phyloP scores from a whole-genome alignment of 345 rosid species.

The Lumnitzera littorea region DNA sequence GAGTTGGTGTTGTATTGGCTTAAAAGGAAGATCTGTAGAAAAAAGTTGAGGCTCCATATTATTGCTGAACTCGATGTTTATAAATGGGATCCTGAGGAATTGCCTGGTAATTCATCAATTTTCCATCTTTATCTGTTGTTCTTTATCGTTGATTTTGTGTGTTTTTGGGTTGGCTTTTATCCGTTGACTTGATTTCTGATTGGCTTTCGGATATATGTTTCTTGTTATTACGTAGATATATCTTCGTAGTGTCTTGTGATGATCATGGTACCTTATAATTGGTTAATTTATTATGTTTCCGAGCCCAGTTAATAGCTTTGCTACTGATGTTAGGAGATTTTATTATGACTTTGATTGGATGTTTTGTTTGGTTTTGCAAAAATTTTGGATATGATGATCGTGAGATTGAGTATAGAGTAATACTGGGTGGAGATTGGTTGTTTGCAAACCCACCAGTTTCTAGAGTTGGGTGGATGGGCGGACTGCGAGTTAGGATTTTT shows the following conservation, averaged over 20 bases:
- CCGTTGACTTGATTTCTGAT: neutral
- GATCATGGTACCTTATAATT: too few relatives aligned
- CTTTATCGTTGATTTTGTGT: neutral
- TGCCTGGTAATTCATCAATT: conserved; percentile 47
- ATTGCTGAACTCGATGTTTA: conserved; percentile 78
- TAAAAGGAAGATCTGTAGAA: conserved; percentile 71
- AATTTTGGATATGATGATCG: too few relatives aligned
- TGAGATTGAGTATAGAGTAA: too few relatives aligned
- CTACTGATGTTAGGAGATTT: too few relatives aligned
- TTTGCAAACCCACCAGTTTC: too few relatives aligned
- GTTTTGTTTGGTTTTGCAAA: too few relatives aligned
- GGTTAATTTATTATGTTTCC: too few relatives aligned
- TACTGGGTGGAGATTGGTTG: too few relatives aligned
- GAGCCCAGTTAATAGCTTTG: too few relatives aligned
- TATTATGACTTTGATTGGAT: too few relatives aligned
- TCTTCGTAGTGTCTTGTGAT: neutral
- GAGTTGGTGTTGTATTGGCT: conserved; percentile 70
- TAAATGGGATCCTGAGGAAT: conserved; percentile 89
- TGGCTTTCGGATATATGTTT: neutral
- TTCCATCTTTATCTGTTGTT: neutral
- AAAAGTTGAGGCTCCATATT: conserved; percentile 42
- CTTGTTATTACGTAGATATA: neutral
- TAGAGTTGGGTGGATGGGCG: too few relatives aligned
- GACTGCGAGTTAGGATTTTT: too few relatives aligned
- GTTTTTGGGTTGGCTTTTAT: neutral